These are phyloP conservation scores for Botrytis fabae DNA, from an alignment of 2,329 filamentous ascomycete genomes.

Conservation along the genomic window DNA sequence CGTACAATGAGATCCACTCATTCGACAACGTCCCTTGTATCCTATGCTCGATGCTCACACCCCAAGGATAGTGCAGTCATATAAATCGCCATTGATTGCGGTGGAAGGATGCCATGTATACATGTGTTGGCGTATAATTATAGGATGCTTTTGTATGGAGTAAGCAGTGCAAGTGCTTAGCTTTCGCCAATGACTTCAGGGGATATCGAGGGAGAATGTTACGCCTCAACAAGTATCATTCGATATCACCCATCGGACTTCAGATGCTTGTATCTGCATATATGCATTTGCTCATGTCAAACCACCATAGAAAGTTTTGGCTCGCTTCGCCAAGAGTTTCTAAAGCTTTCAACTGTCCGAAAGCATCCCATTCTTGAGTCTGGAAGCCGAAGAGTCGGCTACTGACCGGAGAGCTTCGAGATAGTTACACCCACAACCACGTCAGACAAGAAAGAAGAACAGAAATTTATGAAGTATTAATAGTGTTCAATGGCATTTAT, in stretches of 20 bases:
- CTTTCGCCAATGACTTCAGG: neutral
- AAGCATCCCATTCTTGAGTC: neutral
- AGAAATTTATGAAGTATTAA: neutral
- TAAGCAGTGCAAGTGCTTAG: neutral
- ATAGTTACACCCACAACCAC: no score
- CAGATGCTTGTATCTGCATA: neutral
- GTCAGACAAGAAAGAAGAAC: neutral
- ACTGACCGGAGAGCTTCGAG: neutral
- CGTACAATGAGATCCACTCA: neutral
- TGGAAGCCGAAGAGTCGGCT: neutral
- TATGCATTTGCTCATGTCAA: neutral
- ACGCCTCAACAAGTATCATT: neutral
- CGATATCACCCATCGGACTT: neutral
- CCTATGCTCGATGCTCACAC: no score
- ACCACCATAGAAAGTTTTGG: neutral
- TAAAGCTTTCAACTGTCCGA: neutral
- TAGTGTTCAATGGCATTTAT: neutral
- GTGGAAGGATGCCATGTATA: neutral
- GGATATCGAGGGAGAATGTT: slow-evolving; percentile 2
- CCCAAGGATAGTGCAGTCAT: neutral
- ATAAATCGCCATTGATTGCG: neutral
- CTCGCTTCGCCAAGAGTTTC: neutral
- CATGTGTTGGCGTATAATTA: neutral
- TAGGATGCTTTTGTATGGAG: neutral
- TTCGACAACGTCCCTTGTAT: neutral